Percentiles rank a stretch among this genome's conserved stretches.
Evolutionary conservation across 208 protist species (phyloP).

Genomic region (Wallacemonas sp.): DNA sequence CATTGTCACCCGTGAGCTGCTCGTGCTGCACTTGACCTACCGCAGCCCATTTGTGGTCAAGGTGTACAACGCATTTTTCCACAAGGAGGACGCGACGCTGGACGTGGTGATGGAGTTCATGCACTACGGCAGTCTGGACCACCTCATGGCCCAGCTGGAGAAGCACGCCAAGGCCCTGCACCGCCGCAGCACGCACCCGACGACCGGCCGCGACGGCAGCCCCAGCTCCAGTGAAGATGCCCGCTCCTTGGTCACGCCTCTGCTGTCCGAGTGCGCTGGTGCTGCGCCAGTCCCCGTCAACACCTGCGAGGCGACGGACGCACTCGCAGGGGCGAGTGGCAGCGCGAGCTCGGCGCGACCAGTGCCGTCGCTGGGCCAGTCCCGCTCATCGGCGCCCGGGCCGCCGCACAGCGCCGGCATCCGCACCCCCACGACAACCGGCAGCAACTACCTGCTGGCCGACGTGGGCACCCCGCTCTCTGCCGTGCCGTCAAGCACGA

Average conservation of each 20-base stretch:
- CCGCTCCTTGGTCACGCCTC: background rate
- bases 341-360: too few relatives aligned
- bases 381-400: too few relatives aligned
- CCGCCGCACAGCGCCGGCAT: background rate
- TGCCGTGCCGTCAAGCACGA: constrained; percentile 2
- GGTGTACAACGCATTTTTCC: constrained; percentile 88
- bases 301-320: too few relatives aligned
- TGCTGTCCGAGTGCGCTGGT: background rate
- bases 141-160: constrained; percentile 46
- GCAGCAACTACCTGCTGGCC: constrained; percentile 30
- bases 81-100: constrained; percentile 51
- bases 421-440: constrained; percentile 18
- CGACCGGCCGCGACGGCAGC: background rate
- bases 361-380: too few relatives aligned
- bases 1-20: constrained; percentile 79
- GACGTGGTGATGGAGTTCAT: constrained; percentile 93
- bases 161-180: constrained; percentile 32
- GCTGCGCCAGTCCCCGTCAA: too few relatives aligned
- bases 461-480: constrained; percentile 16
- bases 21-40: constrained; percentile 87
- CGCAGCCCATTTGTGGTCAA: constrained; percentile 90
- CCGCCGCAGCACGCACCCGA: constrained; percentile 14
- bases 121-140: constrained; percentile 82
- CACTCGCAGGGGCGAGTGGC: too few relatives aligned
- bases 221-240: background rate